These are phyloP conservation scores for Saccharomycopsis hybrid DNA, from an alignment of 1,139 yeast genomes.

Conservation along the genomic window DNA sequence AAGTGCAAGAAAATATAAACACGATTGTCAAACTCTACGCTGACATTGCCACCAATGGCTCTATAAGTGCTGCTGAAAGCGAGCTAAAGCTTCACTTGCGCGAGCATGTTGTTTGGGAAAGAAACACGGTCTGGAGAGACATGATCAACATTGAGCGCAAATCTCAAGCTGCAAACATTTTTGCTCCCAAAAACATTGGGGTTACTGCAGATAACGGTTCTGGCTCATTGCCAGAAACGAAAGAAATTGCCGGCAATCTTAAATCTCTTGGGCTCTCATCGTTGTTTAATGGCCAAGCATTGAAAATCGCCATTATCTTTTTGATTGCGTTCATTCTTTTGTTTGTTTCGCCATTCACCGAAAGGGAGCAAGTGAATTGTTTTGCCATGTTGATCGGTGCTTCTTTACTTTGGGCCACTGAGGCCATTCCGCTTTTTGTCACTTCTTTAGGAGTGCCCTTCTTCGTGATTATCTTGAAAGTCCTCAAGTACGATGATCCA, in stretches of 20 bases:
- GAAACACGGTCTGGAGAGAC: conserved; percentile 69
- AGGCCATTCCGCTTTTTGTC: conserved; percentile 62
- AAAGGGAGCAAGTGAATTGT: conserved; percentile 55
- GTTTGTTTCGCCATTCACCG: conserved; percentile 51
- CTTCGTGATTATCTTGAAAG: conserved; percentile 49
- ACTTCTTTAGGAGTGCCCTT: conserved; percentile 60
- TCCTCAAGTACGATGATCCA: conserved; percentile 46
- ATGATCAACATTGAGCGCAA: conserved; percentile 55
- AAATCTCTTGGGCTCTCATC: conserved; percentile 29
- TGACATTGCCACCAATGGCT: conserved; percentile 28
- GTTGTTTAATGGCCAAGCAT: conserved; percentile 32
- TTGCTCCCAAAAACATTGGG: conserved; percentile 4
- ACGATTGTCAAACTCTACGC: conserved; percentile 44
- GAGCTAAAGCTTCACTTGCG: conserved; percentile 57
- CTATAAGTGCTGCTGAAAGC: conserved; percentile 34
- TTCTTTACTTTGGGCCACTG: conserved; percentile 66
- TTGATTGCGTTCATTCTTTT: conserved; percentile 42
- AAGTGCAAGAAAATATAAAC: conserved; percentile 42
- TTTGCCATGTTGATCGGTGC: conserved; percentile 64
- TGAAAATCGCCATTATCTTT: conserved; percentile 40
- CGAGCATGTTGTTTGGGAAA: conserved; percentile 72
- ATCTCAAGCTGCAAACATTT: conserved; percentile 26
- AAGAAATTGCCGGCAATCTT: not conserved
- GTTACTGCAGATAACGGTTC: not conserved
- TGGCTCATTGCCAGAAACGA: not conserved